phyloP scores from a whole-genome alignment of 306 rosid genomes.

The Glycyrrhiza uralensis region DNA sequence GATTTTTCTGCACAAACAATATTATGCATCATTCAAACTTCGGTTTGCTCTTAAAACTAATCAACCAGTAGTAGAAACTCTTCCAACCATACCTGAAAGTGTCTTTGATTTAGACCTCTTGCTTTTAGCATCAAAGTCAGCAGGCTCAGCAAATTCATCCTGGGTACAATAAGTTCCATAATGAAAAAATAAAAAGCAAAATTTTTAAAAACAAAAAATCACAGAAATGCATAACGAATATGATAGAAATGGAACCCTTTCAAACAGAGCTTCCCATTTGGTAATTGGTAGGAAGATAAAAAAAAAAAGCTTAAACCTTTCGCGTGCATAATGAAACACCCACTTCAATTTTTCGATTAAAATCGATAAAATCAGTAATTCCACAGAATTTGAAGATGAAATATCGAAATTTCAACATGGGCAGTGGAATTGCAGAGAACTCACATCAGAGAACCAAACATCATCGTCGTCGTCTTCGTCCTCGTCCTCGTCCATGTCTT shows the following conservation, averaged over 20 bases:
- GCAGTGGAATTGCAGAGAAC: constrained; percentile 7
- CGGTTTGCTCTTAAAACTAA: neutral
- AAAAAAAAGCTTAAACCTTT: neutral
- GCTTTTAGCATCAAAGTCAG: constrained; percentile 39
- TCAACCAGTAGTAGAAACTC: neutral
- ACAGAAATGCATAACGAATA: neutral
- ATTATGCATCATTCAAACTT: constrained; percentile 4
- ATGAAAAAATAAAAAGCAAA: neutral
- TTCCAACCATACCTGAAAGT: constrained; percentile 25
- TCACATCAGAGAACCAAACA: constrained; percentile 60
- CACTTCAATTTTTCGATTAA: neutral
- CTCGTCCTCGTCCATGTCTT: constrained; percentile 1
- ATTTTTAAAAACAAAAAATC: neutral
- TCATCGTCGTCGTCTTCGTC: constrained; percentile 28
- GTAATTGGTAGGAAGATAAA: neutral
- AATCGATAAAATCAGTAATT: neutral
- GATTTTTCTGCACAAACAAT: constrained; percentile 39
- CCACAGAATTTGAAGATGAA: neutral
- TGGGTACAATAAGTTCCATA: constrained; percentile 29
- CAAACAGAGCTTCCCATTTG: neutral
- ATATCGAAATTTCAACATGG: neutral
- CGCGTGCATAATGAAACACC: neutral
- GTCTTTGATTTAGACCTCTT: constrained; percentile 45
- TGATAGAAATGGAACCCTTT: neutral
- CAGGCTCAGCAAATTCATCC: constrained; percentile 70